phyloP scores from a whole-genome alignment of 768 basidiomycete species.

The Tylopilus intermedius region DNA sequence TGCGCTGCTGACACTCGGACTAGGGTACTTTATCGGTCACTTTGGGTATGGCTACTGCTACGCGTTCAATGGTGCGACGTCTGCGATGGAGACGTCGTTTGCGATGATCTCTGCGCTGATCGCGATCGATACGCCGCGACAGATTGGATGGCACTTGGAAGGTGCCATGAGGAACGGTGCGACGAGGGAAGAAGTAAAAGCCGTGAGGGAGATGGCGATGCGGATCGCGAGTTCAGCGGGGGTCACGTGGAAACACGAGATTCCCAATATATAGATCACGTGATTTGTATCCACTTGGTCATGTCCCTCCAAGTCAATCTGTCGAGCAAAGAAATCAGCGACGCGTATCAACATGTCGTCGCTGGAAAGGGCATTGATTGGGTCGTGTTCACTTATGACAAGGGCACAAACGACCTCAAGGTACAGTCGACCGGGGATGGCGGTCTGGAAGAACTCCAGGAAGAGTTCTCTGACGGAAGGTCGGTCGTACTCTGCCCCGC shows the following conservation, averaged over 20 bases:
- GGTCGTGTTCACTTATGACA: slow-evolving; percentile 77
- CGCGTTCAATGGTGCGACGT: slow-evolving; percentile 42
- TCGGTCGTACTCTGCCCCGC: slow-evolving; percentile 30
- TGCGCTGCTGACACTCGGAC: not conserved
- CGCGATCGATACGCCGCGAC: slow-evolving; percentile 55
- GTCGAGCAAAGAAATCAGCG: slow-evolving; percentile 62
- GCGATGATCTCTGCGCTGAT: slow-evolving; percentile 58
- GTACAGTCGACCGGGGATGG: slow-evolving; percentile 81
- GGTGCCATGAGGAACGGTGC: slow-evolving; percentile 55
- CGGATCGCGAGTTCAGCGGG: slow-evolving; percentile 45
- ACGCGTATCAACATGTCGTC: slow-evolving; percentile 73
- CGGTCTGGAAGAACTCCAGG: slow-evolving; percentile 86
- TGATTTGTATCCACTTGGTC: not conserved
- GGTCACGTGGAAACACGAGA: slow-evolving; percentile 48
- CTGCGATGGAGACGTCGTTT: slow-evolving; percentile 54
- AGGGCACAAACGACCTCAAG: slow-evolving; percentile 79
- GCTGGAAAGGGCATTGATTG: slow-evolving; percentile 66
- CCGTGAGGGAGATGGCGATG: slow-evolving; percentile 53
- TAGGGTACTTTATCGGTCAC: slow-evolving; percentile 51
- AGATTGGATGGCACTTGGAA: slow-evolving; percentile 62
- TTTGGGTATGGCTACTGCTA: slow-evolving; percentile 58
- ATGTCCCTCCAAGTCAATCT: slow-evolving; percentile 84
- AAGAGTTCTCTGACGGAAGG: slow-evolving; percentile 95
- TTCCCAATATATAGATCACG: slow-evolving; percentile 12
- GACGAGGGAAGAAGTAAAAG: slow-evolving; percentile 45